Percentiles rank a stretch among this genome's conserved stretches.
These are phyloP conservation scores for Leonotis leonurus DNA, from an alignment of 257 asterid genomes.

Conservation along the genomic window DNA sequence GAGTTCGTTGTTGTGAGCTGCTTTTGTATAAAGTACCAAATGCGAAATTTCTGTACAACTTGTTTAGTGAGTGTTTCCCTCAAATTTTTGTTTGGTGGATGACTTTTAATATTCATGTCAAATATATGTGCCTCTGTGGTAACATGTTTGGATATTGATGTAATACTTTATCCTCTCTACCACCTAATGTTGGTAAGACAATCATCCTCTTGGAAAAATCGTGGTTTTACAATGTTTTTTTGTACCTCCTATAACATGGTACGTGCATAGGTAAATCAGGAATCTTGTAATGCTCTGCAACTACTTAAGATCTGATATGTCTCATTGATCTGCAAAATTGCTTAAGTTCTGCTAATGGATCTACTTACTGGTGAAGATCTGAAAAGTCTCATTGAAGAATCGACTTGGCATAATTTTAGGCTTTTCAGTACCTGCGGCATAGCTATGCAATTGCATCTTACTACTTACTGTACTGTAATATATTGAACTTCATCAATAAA, in stretches of 20 bases:
- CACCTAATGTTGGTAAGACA: not conserved
- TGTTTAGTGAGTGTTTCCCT: not conserved
- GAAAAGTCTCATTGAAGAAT: not conserved
- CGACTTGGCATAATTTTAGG: not conserved
- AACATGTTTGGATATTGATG: not conserved
- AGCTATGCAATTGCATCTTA: not conserved
- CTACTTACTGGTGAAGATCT: not conserved
- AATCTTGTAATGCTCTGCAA: not conserved
- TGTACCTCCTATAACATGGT: too few relatives aligned
- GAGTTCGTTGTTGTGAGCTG: not conserved
- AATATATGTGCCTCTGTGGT: constrained; percentile 1
- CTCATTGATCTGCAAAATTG: not conserved
- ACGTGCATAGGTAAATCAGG: not conserved
- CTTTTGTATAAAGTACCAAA: not conserved
- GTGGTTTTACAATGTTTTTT: not conserved
- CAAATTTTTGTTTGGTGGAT: not conserved
- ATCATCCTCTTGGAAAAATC: not conserved
- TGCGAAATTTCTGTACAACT: not conserved
- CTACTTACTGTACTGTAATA: not conserved
- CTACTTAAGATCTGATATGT: not conserved
- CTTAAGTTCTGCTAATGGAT: not conserved
- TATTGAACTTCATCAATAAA: not conserved
- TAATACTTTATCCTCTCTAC: not conserved
- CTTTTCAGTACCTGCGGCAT: not conserved
- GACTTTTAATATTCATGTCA: not conserved